Evolutionary conservation across 331 rosid genomes (phyloP), one percentile per base, ranked within the genome.

Genomic region (Malus hybrid): DNA sequence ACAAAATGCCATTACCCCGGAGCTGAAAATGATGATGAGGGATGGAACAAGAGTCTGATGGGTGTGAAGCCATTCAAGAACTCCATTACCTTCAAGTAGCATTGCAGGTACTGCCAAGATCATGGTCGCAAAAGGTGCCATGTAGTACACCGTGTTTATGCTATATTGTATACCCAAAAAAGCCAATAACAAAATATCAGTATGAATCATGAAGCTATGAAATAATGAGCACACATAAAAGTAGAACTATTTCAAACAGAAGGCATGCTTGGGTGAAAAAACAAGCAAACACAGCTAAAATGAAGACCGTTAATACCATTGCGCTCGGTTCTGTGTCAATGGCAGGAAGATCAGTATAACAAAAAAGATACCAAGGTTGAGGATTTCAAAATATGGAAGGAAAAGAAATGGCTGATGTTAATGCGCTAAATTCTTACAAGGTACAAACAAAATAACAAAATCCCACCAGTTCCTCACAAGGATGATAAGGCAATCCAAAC

Each of bases 81-180:
- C 72, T 66, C 98, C 98, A 85, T 80, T 87, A 70, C 97, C 98
- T 87, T 94, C 98, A 11, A 94, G 93, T 74, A 94, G 87, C 75
- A 81, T 3, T 56, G 98, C 98, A 80, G 98, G 98, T 70, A 88
- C 82, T 7, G 93, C 96, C 95, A 94, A 86, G 80, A 94, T 94
- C 97, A 91, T 91, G 77, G 98, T 94, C 13, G 98, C 98, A 56
- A 83, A 90, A 75, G 98, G 98, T 20, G 98, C 97, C 98, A 94
- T 94, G 86, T 94, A 94, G 85, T 90, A 94, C 76, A 94, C 98
- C 6, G 98, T 94, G 87, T 94, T 94, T 85, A 94, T 94, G 88
- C 98, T 94, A 32, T 28, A 77, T 67, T 66, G 61, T 72, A 29
- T 4, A 15, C 27, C 73, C 75, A 72, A 55, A 69, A 70, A 12